These are phyloP conservation scores for Cryptococcus neoformans DNA, from an alignment of 1,284 basidiomycete species.

Conservation along the genomic window DNA sequence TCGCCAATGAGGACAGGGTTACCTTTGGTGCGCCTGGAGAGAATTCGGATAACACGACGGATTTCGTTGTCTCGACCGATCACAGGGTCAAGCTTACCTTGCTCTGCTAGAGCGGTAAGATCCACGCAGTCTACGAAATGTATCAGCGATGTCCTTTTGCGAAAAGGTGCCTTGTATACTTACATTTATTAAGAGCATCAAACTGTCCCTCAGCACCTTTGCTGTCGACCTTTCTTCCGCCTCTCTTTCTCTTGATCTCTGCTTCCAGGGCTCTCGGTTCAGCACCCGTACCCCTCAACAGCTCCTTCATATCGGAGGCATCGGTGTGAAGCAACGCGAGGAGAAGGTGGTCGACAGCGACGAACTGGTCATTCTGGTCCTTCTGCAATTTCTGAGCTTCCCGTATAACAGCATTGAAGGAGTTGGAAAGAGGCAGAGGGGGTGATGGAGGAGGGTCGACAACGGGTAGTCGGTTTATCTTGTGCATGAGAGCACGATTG, in stretches of 20 bases:
- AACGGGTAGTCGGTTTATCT: constrained; percentile 61
- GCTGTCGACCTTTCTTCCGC: constrained; percentile 55
- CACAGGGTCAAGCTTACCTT: constrained; percentile 58
- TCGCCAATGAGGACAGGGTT: constrained; percentile 64
- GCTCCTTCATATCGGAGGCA: constrained; percentile 45
- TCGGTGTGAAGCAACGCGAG: constrained; percentile 64
- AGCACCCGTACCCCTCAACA: constrained; percentile 53
- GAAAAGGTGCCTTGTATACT: constrained; percentile 14
- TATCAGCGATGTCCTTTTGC: background rate
- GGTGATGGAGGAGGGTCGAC: constrained; percentile 84
- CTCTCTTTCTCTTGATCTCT: constrained; percentile 54
- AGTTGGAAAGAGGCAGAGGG: constrained; percentile 59
- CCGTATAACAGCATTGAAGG: constrained; percentile 65
- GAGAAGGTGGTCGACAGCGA: constrained; percentile 83
- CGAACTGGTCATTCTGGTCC: constrained; percentile 80
- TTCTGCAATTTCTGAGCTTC: constrained; percentile 79
- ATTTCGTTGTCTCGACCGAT: constrained; percentile 58
- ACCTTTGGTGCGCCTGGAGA: constrained; percentile 64
- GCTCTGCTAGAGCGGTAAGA: constrained; percentile 51
- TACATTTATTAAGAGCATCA: constrained; percentile 52
- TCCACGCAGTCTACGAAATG: constrained; percentile 36
- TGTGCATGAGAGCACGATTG: constrained; percentile 40
- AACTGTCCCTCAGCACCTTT: constrained; percentile 53
- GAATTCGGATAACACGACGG: constrained; percentile 63
- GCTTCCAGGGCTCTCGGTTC: constrained; percentile 53